phyloP scores from a whole-genome alignment of 2,329 filamentous ascomycete species.

The Tolypocladium pustulatum region DNA sequence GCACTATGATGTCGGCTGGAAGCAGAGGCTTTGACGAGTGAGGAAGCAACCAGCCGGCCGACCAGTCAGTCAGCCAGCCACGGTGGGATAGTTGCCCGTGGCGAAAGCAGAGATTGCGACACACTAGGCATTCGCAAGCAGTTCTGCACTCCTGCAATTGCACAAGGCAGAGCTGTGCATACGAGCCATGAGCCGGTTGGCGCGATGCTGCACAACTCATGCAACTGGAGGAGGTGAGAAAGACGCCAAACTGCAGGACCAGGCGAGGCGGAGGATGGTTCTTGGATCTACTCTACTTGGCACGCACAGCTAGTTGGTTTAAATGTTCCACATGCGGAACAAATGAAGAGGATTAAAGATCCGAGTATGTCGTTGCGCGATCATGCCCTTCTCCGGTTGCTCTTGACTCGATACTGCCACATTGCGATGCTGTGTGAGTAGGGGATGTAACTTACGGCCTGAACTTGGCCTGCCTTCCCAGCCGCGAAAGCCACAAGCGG shows the following conservation, averaged over 20 bases:
- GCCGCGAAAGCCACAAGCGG: background rate
- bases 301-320: background rate
- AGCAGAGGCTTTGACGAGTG: background rate
- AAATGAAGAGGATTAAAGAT: background rate
- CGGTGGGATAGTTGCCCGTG: background rate
- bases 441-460: background rate
- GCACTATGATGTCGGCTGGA: background rate
- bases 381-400: background rate
- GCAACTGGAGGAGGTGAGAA: background rate
- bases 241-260: background rate
- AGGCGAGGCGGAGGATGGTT: background rate
- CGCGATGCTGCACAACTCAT: background rate
- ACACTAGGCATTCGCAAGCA: background rate
- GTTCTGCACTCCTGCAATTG: background rate
- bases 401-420: background rate
- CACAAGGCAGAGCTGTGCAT: background rate
- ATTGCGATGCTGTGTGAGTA: background rate
- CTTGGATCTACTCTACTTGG: background rate
- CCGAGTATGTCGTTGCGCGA: background rate
- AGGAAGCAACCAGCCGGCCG: background rate
- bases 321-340: background rate
- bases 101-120: background rate
- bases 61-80: background rate
- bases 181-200: background rate
- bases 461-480: background rate